Evolutionary conservation across 768 basidiomycete genomes (phyloP).

Genomic region (Leccinellum albellum): DNA sequence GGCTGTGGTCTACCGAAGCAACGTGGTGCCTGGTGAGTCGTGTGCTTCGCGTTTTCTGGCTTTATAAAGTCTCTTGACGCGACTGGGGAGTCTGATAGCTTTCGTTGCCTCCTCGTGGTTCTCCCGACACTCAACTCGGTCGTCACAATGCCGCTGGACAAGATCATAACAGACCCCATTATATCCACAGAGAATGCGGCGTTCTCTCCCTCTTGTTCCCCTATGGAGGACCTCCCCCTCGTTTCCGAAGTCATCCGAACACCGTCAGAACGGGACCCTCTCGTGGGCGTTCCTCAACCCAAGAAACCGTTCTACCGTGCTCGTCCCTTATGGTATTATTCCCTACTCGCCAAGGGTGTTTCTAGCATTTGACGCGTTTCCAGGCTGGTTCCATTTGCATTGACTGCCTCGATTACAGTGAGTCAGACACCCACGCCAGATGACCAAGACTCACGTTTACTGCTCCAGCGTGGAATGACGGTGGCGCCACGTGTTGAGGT

Average conservation of each 20-base stretch:
- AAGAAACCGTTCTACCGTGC: slow-evolving; percentile 51
- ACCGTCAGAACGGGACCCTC: slow-evolving; percentile 33
- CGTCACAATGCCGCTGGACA: slow-evolving; percentile 26
- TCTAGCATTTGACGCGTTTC: slow-evolving; percentile 4
- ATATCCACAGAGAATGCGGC: slow-evolving; percentile 32
- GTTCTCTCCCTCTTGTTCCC: slow-evolving; percentile 25
- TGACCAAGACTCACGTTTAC: slow-evolving; percentile 3
- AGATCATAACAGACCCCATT: slow-evolving; percentile 32
- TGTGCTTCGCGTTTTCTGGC: slow-evolving; percentile 19
- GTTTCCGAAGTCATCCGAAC: slow-evolving; percentile 1
- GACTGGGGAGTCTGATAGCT: neutral
- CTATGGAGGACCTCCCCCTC: slow-evolving; percentile 18
- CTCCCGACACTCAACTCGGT: neutral
- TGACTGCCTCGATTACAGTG: slow-evolving; percentile 65
- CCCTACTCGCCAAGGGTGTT: neutral
- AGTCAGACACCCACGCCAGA: slow-evolving; percentile 18
- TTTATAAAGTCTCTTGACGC: slow-evolving; percentile 20
- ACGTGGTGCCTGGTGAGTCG: slow-evolving; percentile 16
- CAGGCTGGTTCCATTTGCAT: slow-evolving; percentile 72
- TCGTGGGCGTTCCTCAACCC: slow-evolving; percentile 23
- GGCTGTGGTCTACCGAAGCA: slow-evolving; percentile 6
- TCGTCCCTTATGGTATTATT: slow-evolving; percentile 43
- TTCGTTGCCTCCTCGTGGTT: slow-evolving; percentile 9
- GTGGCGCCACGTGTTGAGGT: slow-evolving; percentile 77
- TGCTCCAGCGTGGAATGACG: slow-evolving; percentile 69